Evolutionary conservation across 2,329 filamentous ascomycete species (phyloP), one percentile per base, ranked within the genome.

Genomic region (Cercospora sesami): DNA sequence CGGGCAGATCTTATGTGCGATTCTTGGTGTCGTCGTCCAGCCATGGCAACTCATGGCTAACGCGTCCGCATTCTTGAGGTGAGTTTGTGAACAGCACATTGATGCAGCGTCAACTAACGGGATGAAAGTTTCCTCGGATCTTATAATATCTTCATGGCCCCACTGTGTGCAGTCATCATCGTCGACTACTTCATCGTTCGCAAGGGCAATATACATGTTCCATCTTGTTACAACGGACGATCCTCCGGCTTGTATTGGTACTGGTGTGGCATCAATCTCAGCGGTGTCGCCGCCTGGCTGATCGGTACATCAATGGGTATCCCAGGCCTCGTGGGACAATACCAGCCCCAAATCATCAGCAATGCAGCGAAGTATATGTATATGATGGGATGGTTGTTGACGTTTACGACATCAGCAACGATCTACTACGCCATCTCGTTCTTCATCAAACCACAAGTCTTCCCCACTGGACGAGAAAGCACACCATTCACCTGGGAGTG

Each of bases 361-460:
- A 65, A 39, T 10, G 63, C 63, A 5, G 33, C 63, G 21, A 26
- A 64, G n/a, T 26, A 48, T 5, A 77, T 80, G 0, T 84, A 84
- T 0, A 82, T 84, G 21, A 86, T 90, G 72, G 87, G 88, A 8
- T 90, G 87, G 87, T 73, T 90, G 39, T 80, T 89, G 53, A 88
- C 87, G 0, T 90, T 90, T 72, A 79, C 83, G 5, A 79, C 77
- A 0, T 86, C 85, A 14, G 83, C 85, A 31, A 57, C 86, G 1
- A 81, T 89, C 0, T 90, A 90, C 77, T 78, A 74, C 31, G 63
- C 21, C 8, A 59, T 64, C 21, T 39, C 55, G 12, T 33, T 33
- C 28, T 58, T 58, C 28, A 30, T 58, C 16, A 21, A 58, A 21
- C 55, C 55, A 18, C 55, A 36, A 12, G 5, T 58, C 55, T 33